Base-by-base conservation (phyloP, 768 basidiomycete species). In the Clavaria fumosa region DNA sequence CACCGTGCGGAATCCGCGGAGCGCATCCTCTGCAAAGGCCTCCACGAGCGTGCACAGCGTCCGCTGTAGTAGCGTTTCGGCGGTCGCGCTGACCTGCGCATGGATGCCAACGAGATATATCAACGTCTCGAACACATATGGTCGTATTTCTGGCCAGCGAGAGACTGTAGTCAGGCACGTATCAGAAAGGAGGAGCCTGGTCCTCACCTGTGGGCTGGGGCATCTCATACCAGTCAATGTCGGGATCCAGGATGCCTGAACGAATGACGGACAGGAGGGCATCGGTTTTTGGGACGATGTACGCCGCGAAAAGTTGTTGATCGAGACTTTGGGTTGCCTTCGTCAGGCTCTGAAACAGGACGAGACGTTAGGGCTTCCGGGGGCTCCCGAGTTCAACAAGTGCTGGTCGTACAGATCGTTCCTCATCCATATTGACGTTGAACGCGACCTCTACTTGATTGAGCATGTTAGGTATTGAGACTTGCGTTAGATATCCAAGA, bases 171-270 rank as follows among this genome's bases (percentile, higher is more conserved):
- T 14, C 12, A 32, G 7, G 21, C 9, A 22, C 43, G 34, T 40
- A 28, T 10, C 34, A 34, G 6, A 37, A 30, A 15, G 22, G 26
- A 21, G 23, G n/a, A 34, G n/a, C n/a, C n/a, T n/a, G n/a, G n/a
- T n/a, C n/a, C n/a, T n/a, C 49, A 82, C 93, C 89, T 44, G 76
- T 82, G 3, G 95, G 95, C 50, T 93, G 89, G 3, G 82, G 77
- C 0, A 85, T 88, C 46, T 89, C 81, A 48, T 78, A 84, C 95
- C 95, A 99, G 52, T 96, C 86, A 69, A 96, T 84, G 22, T 68
- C 61, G 19, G 63, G 63, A 35, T 82, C 70, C 20, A 95, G 61
- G 32, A 99, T 80, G 7, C 95, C 95, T 36, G 65, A 62, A 19
- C 78, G 72, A 26, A 96, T 62, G 35, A 85, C 75, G 23, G 60